Conservation (phyloP, 495 filamentous ascomycete genomes). For the Penicillium macrosclerotiorum region DNA sequence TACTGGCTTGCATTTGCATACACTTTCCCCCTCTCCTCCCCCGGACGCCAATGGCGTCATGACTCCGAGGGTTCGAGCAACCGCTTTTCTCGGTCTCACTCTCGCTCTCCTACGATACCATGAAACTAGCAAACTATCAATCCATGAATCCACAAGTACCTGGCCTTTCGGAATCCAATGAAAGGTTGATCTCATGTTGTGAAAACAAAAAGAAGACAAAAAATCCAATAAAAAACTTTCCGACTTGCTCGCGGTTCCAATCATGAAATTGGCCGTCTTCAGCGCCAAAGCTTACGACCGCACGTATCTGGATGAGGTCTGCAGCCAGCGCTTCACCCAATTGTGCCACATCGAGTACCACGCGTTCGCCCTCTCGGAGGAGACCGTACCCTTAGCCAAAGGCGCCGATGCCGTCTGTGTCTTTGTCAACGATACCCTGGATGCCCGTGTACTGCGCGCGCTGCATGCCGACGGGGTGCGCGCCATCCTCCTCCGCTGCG, state of each 20-base stretch:
- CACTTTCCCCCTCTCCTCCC: too few relatives aligned
- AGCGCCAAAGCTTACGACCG: conserved; percentile 62
- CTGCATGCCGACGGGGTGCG: conserved; percentile 49
- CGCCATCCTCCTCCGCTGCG: conserved; percentile 64
- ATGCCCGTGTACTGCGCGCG: conserved; percentile 47
- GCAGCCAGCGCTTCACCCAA: conserved; percentile 15
- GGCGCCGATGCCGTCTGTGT: conserved; percentile 61
- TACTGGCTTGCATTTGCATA: too few relatives aligned
- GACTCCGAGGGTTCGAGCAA: too few relatives aligned
- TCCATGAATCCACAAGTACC: too few relatives aligned
- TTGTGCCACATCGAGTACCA: conserved; percentile 50
- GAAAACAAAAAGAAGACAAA: neutral
- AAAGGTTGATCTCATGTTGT: too few relatives aligned
- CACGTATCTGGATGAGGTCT: conserved; percentile 42
- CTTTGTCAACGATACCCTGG: conserved; percentile 67
- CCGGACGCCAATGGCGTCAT: too few relatives aligned
- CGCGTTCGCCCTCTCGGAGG: conserved; percentile 51
- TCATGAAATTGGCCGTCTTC: conserved; percentile 61
- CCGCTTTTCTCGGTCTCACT: too few relatives aligned
- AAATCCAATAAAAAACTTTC: neutral
- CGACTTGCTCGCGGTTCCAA: neutral
- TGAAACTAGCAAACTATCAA: too few relatives aligned
- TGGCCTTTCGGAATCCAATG: too few relatives aligned
- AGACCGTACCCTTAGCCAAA: conserved; percentile 55
- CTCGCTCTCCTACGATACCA: too few relatives aligned